A percentile compares a stretch with the other conserved stretches of the same genome.
Conservation (phyloP, 1,284 basidiomycete genomes). For the Microbotryum violaceum region DNA sequence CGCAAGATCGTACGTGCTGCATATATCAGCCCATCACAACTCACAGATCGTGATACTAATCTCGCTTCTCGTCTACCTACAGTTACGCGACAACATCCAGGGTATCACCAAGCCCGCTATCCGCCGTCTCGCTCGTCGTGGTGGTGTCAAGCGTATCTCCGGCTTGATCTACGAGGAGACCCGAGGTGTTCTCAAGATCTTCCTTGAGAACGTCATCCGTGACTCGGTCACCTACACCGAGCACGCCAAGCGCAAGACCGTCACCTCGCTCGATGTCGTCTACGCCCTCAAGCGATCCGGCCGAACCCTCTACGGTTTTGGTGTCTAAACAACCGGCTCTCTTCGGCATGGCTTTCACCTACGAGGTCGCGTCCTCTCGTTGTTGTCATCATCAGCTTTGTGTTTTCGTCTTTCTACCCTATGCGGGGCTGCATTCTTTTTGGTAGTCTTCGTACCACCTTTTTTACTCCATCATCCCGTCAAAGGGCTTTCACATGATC, state of each 20-base stretch:
- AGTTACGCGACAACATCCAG: constrained; percentile 63
- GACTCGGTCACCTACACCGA: constrained; percentile 86
- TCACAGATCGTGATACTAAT: too few species aligned
- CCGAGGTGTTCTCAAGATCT: constrained; percentile 72
- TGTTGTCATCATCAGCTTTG: too few species aligned
- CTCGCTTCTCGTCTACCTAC: too few species aligned
- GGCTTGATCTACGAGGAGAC: constrained; percentile 91
- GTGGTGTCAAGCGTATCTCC: constrained; percentile 91
- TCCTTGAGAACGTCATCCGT: constrained; percentile 73
- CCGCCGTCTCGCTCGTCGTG: constrained; percentile 86
- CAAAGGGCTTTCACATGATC: too few species aligned
- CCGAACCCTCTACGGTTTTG: constrained; percentile 75
- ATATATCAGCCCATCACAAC: background rate
- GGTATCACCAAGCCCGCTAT: constrained; percentile 88
- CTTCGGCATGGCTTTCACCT: background rate
- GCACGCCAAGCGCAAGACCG: constrained; percentile 83
- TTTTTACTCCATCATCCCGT: too few species aligned
- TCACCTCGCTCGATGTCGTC: constrained; percentile 81
- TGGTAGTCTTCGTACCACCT: too few species aligned
- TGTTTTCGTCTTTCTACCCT: too few species aligned
- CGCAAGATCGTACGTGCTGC: constrained; percentile 22
- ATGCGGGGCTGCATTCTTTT: too few species aligned
- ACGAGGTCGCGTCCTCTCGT: background rate
- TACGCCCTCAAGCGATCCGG: constrained; percentile 90
- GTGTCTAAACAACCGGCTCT: constrained; percentile 46